These are phyloP conservation scores for Trametes cingulata DNA, from an alignment of 768 basidiomycete genomes.

Conservation along the genomic window DNA sequence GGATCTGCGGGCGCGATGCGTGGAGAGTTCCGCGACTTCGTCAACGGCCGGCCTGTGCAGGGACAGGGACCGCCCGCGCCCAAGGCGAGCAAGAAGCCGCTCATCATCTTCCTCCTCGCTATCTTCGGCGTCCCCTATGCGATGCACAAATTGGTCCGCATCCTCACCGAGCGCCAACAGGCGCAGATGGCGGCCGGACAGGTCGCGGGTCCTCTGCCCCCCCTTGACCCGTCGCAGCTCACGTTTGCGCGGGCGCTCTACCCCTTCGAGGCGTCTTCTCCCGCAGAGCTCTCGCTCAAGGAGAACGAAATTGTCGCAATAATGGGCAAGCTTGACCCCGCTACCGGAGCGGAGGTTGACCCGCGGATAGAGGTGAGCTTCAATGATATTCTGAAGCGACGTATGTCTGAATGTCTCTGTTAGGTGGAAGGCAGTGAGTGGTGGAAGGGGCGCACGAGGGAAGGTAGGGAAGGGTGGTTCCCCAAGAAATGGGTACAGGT, in stretches of 20 bases:
- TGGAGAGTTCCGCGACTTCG: conserved; percentile 75
- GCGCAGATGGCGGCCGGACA: conserved; percentile 40
- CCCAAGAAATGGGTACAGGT: conserved; percentile 86
- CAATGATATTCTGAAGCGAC: not conserved
- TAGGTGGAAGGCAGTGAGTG: conserved; percentile 65
- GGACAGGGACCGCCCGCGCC: conserved; percentile 42
- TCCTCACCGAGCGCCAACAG: conserved; percentile 64
- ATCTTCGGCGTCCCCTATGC: conserved; percentile 91
- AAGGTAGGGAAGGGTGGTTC: conserved; percentile 95
- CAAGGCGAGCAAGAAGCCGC: conserved; percentile 83
- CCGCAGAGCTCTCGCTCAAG: conserved; percentile 77
- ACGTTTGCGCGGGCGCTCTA: conserved; percentile 84
- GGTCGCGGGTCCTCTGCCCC: conserved; percentile 45
- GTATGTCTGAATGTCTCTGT: not conserved
- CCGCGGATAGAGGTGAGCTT: conserved; percentile 53
- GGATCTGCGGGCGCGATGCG: conserved; percentile 41
- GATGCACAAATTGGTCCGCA: conserved; percentile 85
- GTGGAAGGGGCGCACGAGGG: conserved; percentile 93
- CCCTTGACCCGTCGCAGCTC: conserved; percentile 76
- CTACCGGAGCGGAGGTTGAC: conserved; percentile 67
- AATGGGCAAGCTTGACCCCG: conserved; percentile 74
- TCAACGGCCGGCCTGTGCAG: conserved; percentile 62
- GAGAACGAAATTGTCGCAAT: conserved; percentile 95
- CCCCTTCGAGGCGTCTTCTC: conserved; percentile 71
- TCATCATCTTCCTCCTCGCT: conserved; percentile 91